Evolutionary conservation across 768 basidiomycete species (phyloP).

Genomic region (Udeniomyces megalosporus): DNA sequence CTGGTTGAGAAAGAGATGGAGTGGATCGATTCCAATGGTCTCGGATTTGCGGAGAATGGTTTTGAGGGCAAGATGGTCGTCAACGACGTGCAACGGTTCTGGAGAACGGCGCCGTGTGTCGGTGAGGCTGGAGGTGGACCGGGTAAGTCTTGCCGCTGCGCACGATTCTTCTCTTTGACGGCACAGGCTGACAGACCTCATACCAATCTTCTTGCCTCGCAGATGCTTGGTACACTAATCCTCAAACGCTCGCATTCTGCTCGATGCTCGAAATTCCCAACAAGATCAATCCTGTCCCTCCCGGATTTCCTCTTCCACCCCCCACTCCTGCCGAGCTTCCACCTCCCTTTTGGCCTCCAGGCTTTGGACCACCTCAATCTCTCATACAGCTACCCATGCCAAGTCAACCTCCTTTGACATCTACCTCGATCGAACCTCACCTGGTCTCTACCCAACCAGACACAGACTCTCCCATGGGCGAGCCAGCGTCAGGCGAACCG

Average conservation of each 20-base stretch:
- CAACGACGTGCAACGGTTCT: constrained; percentile 49
- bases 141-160: constrained; percentile 33
- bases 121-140: constrained; percentile 33
- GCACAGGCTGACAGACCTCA: neutral
- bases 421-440: too few relatives aligned
- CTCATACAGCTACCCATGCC: too few relatives aligned
- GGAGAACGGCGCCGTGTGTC: constrained; percentile 36
- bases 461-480: too few relatives aligned
- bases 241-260: constrained; percentile 78
- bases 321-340: neutral
- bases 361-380: too few relatives aligned
- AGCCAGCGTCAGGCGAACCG: too few relatives aligned
- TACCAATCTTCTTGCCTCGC: constrained; percentile 13
- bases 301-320: constrained; percentile 1
- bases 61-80: constrained; percentile 31
- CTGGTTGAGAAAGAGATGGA: constrained; percentile 44
- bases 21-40: constrained; percentile 41
- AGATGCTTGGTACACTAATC: constrained; percentile 70
- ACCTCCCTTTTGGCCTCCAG: too few relatives aligned
- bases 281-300: constrained; percentile 40
- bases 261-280: constrained; percentile 61
- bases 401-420: too few relatives aligned
- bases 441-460: too few relatives aligned
- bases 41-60: constrained; percentile 15
- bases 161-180: constrained; percentile 36